Conservation (phyloP, 129 eudicot genomes). For the Artemisia argyi region DNA sequence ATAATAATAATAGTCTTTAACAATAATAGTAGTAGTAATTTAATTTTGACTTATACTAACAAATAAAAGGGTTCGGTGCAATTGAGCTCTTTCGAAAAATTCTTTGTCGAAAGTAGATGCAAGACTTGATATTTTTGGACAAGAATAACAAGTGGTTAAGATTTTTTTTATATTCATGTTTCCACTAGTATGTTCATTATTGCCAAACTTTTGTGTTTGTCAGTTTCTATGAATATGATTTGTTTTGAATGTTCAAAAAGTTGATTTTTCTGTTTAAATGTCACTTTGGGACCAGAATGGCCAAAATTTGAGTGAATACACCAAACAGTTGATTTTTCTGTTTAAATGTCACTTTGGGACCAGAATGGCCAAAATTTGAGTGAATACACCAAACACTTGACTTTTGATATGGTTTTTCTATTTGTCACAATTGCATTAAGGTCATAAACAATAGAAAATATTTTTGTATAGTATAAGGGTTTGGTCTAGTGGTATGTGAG, state of each 20-base stretch:
- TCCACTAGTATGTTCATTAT: constrained; percentile 1
- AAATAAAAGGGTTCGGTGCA: too few species aligned
- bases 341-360: constrained; percentile 11
- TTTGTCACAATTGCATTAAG: not conserved
- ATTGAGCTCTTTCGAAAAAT: not conserved
- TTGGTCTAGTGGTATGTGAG: too few species aligned
- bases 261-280: constrained; percentile 2
- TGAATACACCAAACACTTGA: not conserved
- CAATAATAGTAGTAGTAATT: too few species aligned
- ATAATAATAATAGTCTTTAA: too few species aligned
- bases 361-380: not conserved
- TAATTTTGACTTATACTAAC: too few species aligned
- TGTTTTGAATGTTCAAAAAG: constrained; percentile 12
- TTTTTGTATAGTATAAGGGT: too few species aligned
- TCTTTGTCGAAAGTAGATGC: too few species aligned
- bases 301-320: not conserved
- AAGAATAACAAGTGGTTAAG: not conserved
- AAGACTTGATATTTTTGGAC: not conserved
- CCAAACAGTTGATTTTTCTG: not conserved
- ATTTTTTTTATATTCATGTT: not conserved
- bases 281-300: constrained; percentile 1
- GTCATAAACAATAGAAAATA: not conserved
- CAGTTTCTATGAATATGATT: constrained; percentile 8
- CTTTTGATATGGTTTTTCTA: not conserved
- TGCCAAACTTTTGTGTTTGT: constrained; percentile 17